Conservation (phyloP, 495 filamentous ascomycete genomes). For the Parmelia sp. region DNA sequence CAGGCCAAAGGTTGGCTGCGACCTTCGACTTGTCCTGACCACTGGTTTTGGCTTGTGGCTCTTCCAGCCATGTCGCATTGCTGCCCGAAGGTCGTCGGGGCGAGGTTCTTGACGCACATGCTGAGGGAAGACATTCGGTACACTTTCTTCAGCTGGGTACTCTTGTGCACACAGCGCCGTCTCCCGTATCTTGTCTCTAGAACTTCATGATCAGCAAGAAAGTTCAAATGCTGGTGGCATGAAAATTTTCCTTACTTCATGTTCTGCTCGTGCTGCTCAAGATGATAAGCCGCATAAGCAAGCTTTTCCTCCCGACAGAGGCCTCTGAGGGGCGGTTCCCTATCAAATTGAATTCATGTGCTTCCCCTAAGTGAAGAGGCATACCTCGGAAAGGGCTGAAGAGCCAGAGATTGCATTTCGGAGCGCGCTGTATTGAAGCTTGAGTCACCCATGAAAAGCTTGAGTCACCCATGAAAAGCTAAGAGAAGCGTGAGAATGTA, state of each 20-base stretch:
- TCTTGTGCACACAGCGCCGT: constrained; percentile 7
- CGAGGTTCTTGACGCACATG: constrained; percentile 2
- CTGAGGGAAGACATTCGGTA: constrained; percentile 2
- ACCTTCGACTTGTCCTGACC: constrained; percentile 13
- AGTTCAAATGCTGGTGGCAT: background rate
- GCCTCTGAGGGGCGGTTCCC: background rate
- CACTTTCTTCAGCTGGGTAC: constrained; percentile 3
- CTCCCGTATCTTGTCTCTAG: constrained; percentile 15
- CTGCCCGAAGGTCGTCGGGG: constrained; percentile 4
- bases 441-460: background rate
- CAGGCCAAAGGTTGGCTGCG: constrained; percentile 8
- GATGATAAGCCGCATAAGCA: background rate
- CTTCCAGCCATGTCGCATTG: constrained; percentile 13
- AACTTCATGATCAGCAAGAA: background rate
- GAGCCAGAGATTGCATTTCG: constrained; percentile 6
- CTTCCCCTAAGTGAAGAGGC: background rate
- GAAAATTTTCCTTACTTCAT: background rate
- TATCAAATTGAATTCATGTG: background rate
- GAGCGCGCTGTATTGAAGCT: background rate
- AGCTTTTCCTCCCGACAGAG: constrained; percentile 8
- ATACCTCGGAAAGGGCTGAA: constrained; percentile 12
- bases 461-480: background rate
- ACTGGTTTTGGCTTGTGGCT: constrained; percentile 14
- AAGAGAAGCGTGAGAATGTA: background rate
- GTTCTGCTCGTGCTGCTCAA: constrained; percentile 14